These are phyloP conservation scores for Yamagishiella unicocca DNA, from an alignment of 139 green algal genomes.

Conservation along the genomic window DNA sequence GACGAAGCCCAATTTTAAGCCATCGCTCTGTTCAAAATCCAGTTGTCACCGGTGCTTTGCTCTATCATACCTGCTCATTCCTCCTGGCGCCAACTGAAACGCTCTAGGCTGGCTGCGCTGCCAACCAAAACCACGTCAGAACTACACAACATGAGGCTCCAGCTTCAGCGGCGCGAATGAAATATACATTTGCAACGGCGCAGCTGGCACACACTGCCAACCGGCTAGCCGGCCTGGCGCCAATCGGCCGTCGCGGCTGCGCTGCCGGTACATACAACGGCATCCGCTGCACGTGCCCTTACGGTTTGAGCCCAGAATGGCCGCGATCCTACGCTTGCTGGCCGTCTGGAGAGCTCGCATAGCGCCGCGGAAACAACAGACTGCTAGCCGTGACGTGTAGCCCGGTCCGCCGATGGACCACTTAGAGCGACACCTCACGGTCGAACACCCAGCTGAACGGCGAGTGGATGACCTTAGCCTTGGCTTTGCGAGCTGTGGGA, in stretches of 20 bases:
- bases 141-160: slow-evolving; percentile 3
- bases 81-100: neutral
- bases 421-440: slow-evolving; percentile 77
- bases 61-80: neutral
- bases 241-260: no score
- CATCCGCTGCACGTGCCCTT: neutral
- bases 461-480: slow-evolving; percentile 71
- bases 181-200: slow-evolving; percentile 2
- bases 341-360: no score
- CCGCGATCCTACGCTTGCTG: neutral
- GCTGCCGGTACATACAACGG: no score
- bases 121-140: neutral
- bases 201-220: neutral
- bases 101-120: no score
- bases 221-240: no score
- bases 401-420: no score
- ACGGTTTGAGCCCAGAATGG: neutral
- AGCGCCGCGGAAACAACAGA: neutral
- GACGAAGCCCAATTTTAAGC: neutral
- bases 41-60: neutral
- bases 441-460: slow-evolving; percentile 96
- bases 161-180: neutral
- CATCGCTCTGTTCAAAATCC: neutral
- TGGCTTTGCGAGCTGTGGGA: slow-evolving; percentile 47
- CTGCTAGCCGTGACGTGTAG: no score